Evolutionary conservation across 1,284 basidiomycete species (phyloP).

Genomic region (Pyrrhoderma lamaoense): DNA sequence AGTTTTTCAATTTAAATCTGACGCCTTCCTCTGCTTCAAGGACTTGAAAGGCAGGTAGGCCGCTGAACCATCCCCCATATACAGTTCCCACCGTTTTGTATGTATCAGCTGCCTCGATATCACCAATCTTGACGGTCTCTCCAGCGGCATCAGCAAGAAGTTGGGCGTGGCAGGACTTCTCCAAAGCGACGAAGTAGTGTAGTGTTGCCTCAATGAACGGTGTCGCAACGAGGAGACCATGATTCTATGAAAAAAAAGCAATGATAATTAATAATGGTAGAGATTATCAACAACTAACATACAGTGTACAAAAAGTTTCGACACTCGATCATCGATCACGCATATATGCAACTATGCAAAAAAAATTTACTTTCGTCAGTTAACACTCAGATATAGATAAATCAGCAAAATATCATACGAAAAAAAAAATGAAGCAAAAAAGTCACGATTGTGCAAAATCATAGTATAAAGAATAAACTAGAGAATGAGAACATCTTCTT

Average conservation of each 20-base stretch:
- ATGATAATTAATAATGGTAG: too few species aligned
- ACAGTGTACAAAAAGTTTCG: too few species aligned
- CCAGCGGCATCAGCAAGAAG: constrained; percentile 41
- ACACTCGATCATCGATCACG: too few species aligned
- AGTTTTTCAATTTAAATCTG: constrained; percentile 14
- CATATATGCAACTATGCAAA: too few species aligned
- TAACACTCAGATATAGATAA: too few species aligned
- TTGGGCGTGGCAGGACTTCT: constrained; percentile 43
- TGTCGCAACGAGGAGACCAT: constrained; percentile 48
- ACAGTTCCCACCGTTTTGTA: constrained; percentile 27
- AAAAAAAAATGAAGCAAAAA: too few species aligned
- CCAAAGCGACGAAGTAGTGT: constrained; percentile 33
- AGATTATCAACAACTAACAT: too few species aligned
- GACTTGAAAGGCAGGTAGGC: constrained; percentile 31
- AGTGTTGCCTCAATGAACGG: constrained; percentile 35
- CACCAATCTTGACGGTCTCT: constrained; percentile 26
- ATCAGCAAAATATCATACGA: too few species aligned
- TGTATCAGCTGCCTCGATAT: constrained; percentile 26
- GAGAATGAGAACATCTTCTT: too few species aligned
- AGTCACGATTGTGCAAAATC: too few species aligned
- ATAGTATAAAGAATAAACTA: too few species aligned
- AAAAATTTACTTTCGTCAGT: too few species aligned
- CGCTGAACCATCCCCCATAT: constrained; percentile 34
- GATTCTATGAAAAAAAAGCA: constrained; percentile 40
- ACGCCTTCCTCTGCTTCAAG: constrained; percentile 32